Evolutionary conservation across 345 rosid species (phyloP).

Genomic region (Salix purpurea): DNA sequence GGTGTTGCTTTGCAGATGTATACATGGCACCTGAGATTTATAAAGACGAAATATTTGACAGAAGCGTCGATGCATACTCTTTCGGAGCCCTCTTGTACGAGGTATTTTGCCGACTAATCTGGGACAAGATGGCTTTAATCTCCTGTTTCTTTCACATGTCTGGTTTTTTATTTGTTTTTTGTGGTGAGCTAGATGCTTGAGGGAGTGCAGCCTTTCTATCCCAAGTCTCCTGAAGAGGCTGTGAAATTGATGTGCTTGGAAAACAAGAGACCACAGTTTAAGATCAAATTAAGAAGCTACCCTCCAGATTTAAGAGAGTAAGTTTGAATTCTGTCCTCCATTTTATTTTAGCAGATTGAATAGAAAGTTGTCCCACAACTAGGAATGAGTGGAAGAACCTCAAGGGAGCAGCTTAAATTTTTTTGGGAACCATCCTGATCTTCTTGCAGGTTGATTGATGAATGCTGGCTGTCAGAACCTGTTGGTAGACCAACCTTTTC

Average conservation of each 20-base stretch:
- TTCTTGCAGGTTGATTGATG: constrained; percentile 70
- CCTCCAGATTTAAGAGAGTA: constrained; percentile 85
- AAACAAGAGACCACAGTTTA: constrained; percentile 66
- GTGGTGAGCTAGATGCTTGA: constrained; percentile 63
- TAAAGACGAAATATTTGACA: constrained; percentile 56
- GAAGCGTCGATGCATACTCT: constrained; percentile 77
- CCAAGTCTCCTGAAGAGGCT: constrained; percentile 64
- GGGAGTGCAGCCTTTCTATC: constrained; percentile 74
- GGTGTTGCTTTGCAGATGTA: constrained; percentile 38
- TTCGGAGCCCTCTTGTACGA: constrained; percentile 80
- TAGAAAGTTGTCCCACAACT: background rate
- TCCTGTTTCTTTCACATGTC: background rate
- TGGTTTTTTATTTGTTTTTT: constrained; percentile 2
- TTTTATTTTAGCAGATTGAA: background rate
- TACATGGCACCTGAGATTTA: constrained; percentile 83
- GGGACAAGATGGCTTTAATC: background rate
- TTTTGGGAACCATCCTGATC: background rate
- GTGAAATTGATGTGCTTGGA: constrained; percentile 59
- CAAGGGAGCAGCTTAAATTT: background rate
- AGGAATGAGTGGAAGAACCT: background rate
- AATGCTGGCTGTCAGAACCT: constrained; percentile 75
- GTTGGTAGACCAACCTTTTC: constrained; percentile 64
- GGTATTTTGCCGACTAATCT: constrained; percentile 37
- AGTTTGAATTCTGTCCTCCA: constrained; percentile 22
- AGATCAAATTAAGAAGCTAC: constrained; percentile 58